phyloP scores from a whole-genome alignment of 345 rosid genomes.

The Excoecaria cochinchinensis region DNA sequence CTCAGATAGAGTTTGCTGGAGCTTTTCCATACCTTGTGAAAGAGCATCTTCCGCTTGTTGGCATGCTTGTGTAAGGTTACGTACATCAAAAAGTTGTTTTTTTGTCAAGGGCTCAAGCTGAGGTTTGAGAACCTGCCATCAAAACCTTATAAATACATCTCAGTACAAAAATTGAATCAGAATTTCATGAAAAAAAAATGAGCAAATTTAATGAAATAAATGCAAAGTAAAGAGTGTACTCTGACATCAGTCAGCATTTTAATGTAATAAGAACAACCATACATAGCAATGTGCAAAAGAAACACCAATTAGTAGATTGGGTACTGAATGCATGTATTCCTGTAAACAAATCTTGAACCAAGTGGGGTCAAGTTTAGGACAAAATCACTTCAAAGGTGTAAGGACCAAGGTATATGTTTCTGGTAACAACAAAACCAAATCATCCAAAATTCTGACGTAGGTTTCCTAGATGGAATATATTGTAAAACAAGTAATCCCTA shows the following conservation, averaged over 20 bases:
- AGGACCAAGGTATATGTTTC: not conserved
- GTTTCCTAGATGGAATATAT: not conserved
- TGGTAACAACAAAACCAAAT: not conserved
- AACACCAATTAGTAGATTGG: not conserved
- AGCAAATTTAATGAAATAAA: not conserved
- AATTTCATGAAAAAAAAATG: not conserved
- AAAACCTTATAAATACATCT: slow-evolving; percentile 9
- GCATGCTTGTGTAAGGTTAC: slow-evolving; percentile 59
- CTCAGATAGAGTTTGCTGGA: slow-evolving; percentile 67
- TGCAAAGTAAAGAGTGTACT: not conserved
- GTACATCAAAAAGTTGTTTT: slow-evolving; percentile 47
- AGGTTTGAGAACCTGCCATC: slow-evolving; percentile 65
- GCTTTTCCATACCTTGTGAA: slow-evolving; percentile 87
- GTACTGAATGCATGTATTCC: not conserved
- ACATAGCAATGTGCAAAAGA: not conserved
- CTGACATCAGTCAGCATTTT: not conserved
- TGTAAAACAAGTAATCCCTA: not conserved
- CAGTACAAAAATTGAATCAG: not conserved
- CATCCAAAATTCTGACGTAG: not conserved
- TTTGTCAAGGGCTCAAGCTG: slow-evolving; percentile 72
- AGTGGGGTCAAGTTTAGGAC: too few relatives aligned
- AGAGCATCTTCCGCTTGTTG: slow-evolving; percentile 98
- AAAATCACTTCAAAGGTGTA: not conserved
- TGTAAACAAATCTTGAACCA: too few relatives aligned
- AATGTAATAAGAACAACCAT: not conserved